Conservation (phyloP, 2,329 filamentous ascomycete genomes). For the Chrysoporthe cubensis region DNA sequence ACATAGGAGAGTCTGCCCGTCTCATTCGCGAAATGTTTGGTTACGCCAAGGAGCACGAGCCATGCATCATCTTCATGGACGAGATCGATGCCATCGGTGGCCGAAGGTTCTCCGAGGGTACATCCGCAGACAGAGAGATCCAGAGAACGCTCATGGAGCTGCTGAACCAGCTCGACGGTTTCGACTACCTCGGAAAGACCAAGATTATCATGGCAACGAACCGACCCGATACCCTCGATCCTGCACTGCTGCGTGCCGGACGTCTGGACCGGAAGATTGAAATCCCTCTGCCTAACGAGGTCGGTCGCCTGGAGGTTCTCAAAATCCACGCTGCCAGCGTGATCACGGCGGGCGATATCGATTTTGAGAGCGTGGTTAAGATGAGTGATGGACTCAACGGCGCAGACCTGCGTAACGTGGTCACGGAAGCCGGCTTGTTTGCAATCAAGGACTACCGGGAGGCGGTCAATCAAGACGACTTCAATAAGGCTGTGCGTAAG, state of each 20-base stretch:
- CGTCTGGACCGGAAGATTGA: constrained; percentile 97
- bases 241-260: constrained; percentile 87
- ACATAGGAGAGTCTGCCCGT: constrained; percentile 96
- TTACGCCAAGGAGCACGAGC: constrained; percentile 98
- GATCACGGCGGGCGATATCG: constrained; percentile 89
- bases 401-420: constrained; percentile 94
- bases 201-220: constrained; percentile 99
- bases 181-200: constrained; percentile 98
- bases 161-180: constrained; percentile 96
- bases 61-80: constrained; percentile 99
- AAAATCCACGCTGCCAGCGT: constrained; percentile 95
- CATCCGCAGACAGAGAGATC: constrained; percentile 96
- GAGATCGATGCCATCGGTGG: constrained; percentile 99
- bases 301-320: constrained; percentile 92
- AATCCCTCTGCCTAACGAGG: constrained; percentile 95
- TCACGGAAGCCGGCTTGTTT: constrained; percentile 96
- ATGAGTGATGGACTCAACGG: constrained; percentile 99
- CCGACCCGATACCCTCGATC: constrained; percentile 93
- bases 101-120: constrained; percentile 94
- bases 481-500: constrained; percentile 99
- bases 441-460: constrained; percentile 99
- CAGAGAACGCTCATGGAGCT: constrained; percentile 98
- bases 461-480: constrained; percentile 95
- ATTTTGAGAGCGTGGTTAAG: constrained; percentile 99
- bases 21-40: constrained; percentile 99